Percentiles rank a stretch among this genome's conserved stretches.
phyloP scores from a whole-genome alignment of 2,329 filamentous ascomycete species.

The Cadophora luteo-olivacea region DNA sequence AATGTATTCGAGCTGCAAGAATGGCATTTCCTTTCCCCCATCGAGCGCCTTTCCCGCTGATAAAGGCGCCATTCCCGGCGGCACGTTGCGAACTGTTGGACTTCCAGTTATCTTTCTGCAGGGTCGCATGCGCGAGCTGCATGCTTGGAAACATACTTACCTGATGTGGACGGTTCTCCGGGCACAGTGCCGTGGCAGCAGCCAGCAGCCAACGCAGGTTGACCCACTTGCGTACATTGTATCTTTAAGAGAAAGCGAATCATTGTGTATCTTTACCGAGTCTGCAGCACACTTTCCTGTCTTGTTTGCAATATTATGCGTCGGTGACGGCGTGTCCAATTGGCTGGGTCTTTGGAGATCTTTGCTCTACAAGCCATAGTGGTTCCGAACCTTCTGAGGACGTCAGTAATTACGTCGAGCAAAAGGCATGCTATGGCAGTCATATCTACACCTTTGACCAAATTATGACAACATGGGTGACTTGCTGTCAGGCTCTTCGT shows the following conservation, averaged over 20 bases:
- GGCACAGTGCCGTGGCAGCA: constrained; percentile 1
- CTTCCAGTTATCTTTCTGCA: constrained; percentile 7
- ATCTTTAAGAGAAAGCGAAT: neutral
- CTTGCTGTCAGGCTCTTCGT: neutral
- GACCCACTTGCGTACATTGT: neutral
- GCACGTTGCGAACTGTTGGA: neutral
- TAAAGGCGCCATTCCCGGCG: too few relatives aligned
- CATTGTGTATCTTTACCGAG: neutral
- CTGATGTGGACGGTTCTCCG: neutral
- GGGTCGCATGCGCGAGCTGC: neutral
- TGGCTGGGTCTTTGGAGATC: too few relatives aligned
- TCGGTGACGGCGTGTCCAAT: too few relatives aligned
- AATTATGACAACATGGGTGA: neutral
- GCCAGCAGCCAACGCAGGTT: neutral
- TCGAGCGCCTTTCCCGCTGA: too few relatives aligned
- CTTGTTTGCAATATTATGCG: neutral
- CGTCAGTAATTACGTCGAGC: too few relatives aligned
- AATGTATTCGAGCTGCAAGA: too few relatives aligned
- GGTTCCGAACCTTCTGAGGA: too few relatives aligned
- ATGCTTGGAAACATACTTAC: neutral
- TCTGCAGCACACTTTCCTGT: neutral
- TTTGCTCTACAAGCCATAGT: too few relatives aligned
- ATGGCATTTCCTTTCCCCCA: too few relatives aligned
- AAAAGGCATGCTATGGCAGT: neutral
- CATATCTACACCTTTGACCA: neutral